Evolutionary conservation across 306 rosid species (phyloP), one percentile per base, ranked within the genome.

Genomic region (Cicer bijugum): DNA sequence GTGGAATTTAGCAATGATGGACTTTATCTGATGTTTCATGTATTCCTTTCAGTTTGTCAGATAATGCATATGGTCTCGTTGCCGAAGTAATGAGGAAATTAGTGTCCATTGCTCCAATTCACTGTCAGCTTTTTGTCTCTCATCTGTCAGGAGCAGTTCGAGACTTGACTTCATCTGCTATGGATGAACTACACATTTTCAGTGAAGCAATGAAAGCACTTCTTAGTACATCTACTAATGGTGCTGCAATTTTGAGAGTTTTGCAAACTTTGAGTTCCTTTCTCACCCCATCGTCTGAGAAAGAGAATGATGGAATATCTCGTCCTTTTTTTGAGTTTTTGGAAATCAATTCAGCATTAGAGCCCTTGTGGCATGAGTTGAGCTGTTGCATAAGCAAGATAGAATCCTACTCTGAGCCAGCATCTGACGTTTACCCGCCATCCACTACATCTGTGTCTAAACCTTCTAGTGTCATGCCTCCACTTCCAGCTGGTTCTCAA

Each of bases 191-290:
- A 35, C 91, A 17, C 55, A 71, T 80, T 77, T 93, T 91, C 56
- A 79, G 97, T 75, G 90, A 86, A 80, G 84, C 97, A 35, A 84
- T 89, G 81, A 86, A 87, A 79, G 91, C 92, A 63, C 97, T 93
- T 55, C 92, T 93, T 47, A 86, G 89, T 82, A 86, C 96, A 64
- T 91, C 97, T 65, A 86, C 97, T 83, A 91, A 89, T 75, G 98
- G 98, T 58, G 90, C 98, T 67, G 92, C 98, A 40, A 91, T 93
- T 73, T 88, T 93, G 81, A 91, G 98, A 83, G 98, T 93, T 86
- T 82, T 91, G 78, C 98, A 89, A 83, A 97, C 98, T 53, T 77
- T 93, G 77, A 93, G 97, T 84, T 89, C 97, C 72, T 93, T 93
- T 66, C 89, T 93, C 67, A 71, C 86, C 28, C 85, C 87, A 37